These are phyloP conservation scores for Umbelopsis sp. DNA, from an alignment of 192 early-diverging fungal genomes.

Conservation along the genomic window DNA sequence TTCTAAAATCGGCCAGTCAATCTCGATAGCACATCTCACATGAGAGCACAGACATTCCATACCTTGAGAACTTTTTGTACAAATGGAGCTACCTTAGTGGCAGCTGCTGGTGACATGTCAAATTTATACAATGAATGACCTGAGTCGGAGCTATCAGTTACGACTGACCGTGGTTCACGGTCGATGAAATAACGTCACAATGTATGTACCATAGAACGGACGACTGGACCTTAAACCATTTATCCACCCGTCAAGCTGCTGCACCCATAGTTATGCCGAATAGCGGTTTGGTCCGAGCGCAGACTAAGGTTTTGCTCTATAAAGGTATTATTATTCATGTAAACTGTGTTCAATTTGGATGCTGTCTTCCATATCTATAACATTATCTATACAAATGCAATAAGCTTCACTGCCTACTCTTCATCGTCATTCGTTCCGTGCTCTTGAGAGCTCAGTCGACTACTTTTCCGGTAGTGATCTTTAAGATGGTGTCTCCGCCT, in stretches of 20 bases:
- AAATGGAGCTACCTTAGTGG: slow-evolving; percentile 10
- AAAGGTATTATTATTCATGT: too few relatives aligned
- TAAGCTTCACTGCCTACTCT: not conserved
- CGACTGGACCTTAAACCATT: too few relatives aligned
- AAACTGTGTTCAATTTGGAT: too few relatives aligned
- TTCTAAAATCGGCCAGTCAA: not conserved
- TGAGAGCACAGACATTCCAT: not conserved
- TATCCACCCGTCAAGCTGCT: too few relatives aligned
- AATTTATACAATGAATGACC: not conserved
- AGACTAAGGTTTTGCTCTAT: too few relatives aligned
- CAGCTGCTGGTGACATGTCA: slow-evolving; percentile 9
- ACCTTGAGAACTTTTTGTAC: slow-evolving; percentile 16
- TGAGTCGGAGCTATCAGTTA: slow-evolving; percentile 5
- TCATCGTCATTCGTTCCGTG: not conserved
- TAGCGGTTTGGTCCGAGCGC: too few relatives aligned
- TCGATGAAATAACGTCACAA: too few relatives aligned
- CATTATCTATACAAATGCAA: not conserved
- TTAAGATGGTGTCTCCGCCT: not conserved
- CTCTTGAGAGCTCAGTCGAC: not conserved
- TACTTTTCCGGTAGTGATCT: not conserved
- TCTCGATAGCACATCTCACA: not conserved
- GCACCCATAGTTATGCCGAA: too few relatives aligned
- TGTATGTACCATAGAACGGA: too few relatives aligned
- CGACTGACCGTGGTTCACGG: too few relatives aligned
- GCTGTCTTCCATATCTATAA: not conserved